These are phyloP conservation scores for Sarocladium oryzae DNA, from an alignment of 2,329 filamentous ascomycete genomes.

Conservation along the genomic window DNA sequence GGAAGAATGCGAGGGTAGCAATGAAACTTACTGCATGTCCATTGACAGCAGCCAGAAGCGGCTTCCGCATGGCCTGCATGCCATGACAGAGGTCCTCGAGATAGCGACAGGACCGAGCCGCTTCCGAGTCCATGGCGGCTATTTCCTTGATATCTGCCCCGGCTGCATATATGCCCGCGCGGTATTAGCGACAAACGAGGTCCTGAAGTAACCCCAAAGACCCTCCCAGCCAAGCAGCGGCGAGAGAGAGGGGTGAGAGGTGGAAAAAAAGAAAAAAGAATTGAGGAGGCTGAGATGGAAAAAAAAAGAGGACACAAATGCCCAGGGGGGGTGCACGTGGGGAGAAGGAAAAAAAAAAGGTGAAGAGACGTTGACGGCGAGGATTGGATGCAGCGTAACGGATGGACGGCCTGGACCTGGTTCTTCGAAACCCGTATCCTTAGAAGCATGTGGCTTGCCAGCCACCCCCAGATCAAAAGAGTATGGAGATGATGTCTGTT, in stretches of 20 bases:
- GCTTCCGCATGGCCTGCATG: slow-evolving; percentile 32
- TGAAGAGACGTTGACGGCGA: no score
- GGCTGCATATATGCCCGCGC: slow-evolving; percentile 8
- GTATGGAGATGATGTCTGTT: not conserved
- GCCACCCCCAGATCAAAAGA: not conserved
- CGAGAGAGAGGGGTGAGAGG: no score
- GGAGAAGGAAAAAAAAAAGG: no score
- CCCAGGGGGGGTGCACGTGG: not conserved
- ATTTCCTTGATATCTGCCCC: slow-evolving; percentile 17
- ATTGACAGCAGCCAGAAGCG: slow-evolving; percentile 42
- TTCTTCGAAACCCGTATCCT: not conserved
- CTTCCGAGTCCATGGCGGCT: slow-evolving; percentile 14
- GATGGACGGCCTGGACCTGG: not conserved
- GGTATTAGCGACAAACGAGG: not conserved
- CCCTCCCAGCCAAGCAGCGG: no score
- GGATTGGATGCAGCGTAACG: no score
- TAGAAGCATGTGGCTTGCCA: not conserved
- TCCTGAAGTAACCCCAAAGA: not conserved
- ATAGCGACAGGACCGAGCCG: slow-evolving; percentile 26
- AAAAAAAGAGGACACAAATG: not conserved
- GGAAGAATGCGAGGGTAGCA: not conserved
- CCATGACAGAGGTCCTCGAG: slow-evolving; percentile 34
- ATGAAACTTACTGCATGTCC: slow-evolving; percentile 40
- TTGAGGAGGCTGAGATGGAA: no score
- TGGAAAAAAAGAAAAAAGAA: not conserved